Evolutionary conservation across 1,284 basidiomycete genomes (phyloP), one percentile per base, ranked within the genome.

Genomic region (Kwoniella shivajii): DNA sequence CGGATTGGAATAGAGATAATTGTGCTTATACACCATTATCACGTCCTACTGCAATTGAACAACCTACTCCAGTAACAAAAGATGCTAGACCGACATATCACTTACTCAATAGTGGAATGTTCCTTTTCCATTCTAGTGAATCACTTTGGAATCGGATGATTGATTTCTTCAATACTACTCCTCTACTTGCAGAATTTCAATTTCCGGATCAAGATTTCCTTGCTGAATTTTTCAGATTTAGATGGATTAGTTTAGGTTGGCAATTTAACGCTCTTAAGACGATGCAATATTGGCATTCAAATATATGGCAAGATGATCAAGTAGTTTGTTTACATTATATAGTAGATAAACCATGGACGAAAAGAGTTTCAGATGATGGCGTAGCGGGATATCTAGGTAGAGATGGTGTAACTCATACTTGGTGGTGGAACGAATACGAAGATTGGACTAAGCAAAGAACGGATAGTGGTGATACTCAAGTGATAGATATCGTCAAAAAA

Each of bases 151-250:
- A 45, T 14, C 22, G 27, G n/a, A 45, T 45, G 43, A 6, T 45
- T 13, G 27, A 26, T 9, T 11, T 26, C 14, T 45, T 45, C 43
- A 45, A 45, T 18, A 26, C 6, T 27, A 30, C 24, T 26, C 22
- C 43, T 6, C 6, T 7, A 6, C 7, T 41, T 41, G 38, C n/a
- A 41, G 38, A 41, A n/a, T n/a, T n/a, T n/a, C n/a, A n/a, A n/a
- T 96, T 96, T 76, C 88, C 91, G 0, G 92, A 96, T 72, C 92
- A 96, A 75, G 92, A 96, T 68, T 82, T 95, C 22, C 83, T 96
- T 37, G 84, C 90, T 1, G 83, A 83, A 29, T 84, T 86, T 69
- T 96, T 92, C 79, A 75, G 80, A 53, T 86, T 85, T 7, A 52
- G 56, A 42, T 78, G 74, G 64, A 36, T 61, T 31, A 67, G 64